Conservation (phyloP, 768 basidiomycete species). For the Pleurotus giganteus region DNA sequence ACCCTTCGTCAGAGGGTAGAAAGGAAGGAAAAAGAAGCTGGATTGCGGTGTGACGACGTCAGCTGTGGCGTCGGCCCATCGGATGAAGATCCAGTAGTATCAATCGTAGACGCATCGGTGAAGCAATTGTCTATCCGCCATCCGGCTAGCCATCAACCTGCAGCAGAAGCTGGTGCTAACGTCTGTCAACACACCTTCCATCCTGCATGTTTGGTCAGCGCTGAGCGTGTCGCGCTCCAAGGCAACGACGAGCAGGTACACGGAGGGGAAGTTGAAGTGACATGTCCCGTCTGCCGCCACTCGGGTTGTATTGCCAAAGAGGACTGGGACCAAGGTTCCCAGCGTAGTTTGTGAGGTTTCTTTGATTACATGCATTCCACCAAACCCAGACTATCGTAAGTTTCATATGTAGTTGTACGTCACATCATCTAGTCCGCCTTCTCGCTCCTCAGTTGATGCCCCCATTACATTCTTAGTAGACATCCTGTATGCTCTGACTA, state of each 20-base stretch:
- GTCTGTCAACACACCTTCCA: constrained; percentile 73
- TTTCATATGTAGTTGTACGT: background rate
- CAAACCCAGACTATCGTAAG: background rate
- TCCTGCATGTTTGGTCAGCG: constrained; percentile 65
- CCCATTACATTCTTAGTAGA: no score
- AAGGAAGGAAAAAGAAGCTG: constrained; percentile 67
- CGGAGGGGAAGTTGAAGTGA: constrained; percentile 55
- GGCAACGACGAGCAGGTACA: constrained; percentile 45
- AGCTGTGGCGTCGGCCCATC: constrained; percentile 75
- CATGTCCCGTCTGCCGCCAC: constrained; percentile 69
- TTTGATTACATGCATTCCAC: background rate
- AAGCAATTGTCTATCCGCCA: constrained; percentile 38
- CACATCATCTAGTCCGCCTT: no score
- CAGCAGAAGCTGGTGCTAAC: constrained; percentile 14
- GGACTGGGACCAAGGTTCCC: constrained; percentile 57
- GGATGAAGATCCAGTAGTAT: constrained; percentile 62
- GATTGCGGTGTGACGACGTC: constrained; percentile 68
- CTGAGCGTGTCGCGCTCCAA: constrained; percentile 63
- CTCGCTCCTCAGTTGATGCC: no score
- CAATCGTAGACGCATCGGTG: constrained; percentile 23
- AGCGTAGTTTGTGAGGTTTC: constrained; percentile 20
- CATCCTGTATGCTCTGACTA: no score
- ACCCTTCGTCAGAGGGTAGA: constrained; percentile 76
- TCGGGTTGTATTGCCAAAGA: constrained; percentile 55
- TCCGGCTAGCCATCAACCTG: constrained; percentile 17